Evolutionary conservation across 257 asterid genomes (phyloP).

Genomic region (Fraxinus cuspidata): DNA sequence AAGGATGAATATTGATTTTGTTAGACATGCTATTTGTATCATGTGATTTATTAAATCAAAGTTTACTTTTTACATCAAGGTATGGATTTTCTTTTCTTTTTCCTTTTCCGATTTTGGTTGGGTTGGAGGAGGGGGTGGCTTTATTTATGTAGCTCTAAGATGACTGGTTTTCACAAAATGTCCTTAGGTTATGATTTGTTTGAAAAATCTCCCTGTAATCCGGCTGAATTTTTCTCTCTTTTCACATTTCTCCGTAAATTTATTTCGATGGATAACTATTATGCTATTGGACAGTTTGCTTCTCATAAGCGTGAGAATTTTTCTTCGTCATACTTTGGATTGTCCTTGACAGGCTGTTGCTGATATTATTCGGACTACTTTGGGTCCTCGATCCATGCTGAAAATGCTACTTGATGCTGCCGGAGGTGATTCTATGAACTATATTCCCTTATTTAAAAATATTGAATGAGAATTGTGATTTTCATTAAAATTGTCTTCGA

Average conservation of each 20-base stretch:
- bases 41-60: background rate
- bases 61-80: background rate
- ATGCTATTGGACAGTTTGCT: background rate
- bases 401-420: slow-evolving; percentile 57
- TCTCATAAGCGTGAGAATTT: background rate
- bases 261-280: background rate
- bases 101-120: background rate
- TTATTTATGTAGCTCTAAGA: background rate
- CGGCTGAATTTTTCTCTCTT: too few species aligned
- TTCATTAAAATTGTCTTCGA: background rate
- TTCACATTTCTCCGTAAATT: background rate
- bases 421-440: slow-evolving; percentile 35
- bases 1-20: background rate
- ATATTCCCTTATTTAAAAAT: background rate
- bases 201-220: too few species aligned
- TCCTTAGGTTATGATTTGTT: too few species aligned
- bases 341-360: slow-evolving; percentile 45
- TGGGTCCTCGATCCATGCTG: slow-evolving; percentile 56
- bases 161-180: background rate
- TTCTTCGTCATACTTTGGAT: background rate
- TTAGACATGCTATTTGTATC: background rate
- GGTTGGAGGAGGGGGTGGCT: background rate
- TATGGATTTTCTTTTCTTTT: background rate
- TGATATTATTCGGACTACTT: slow-evolving; percentile 51
- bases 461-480: background rate